Base-by-base conservation (phyloP, 192 early-diverging fungal genomes). In the Allomyces macrogynus region DNA sequence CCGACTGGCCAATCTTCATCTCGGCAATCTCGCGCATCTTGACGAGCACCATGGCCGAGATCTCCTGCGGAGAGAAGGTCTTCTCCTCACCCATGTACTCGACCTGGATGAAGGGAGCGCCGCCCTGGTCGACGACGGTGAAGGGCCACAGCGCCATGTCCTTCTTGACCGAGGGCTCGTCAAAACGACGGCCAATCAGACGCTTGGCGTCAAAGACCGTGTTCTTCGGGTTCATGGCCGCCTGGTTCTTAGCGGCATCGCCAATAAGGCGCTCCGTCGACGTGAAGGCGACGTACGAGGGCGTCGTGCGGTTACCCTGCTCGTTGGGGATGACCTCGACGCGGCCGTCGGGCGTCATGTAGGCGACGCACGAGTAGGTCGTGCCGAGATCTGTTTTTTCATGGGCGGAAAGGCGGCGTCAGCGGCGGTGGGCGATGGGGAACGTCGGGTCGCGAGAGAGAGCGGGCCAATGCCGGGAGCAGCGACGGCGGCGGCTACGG, bases 121-220 rank as follows among this genome's bases (percentile, higher is more conserved):
- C 76, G 54, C 79, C 72, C 60, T 77, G 72, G 63, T 82, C 81
- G 65, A 87, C 71, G 61, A 90, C 82, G 69, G 81, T 84, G 84
- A 90, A 90, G 40, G 88, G 88, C 86, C 86, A 89, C 84, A 87
- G 82, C 75, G 87, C 78, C 76, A 80, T 81, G 73, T 89, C 87
- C 63, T 77, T 74, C 80, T 90, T 85, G 74, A 90, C 88, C 66
- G 85, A 79, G 61, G 81, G 77, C 70, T 89, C 87, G 75, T 88
- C 86, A 75, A 87, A 89, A 67, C 87, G 86, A 66, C 89, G 86
- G 74, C 89, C 89, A 67, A 91, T 89, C 62, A 91, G 85, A 72
- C 89, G 88, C 81, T 89, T 91, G 77, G 88, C 87, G 76, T 89
- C 89, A 73, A 89, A 91, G 67, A 91, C 85, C 63, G 88, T 89